Base-by-base conservation (phyloP, 495 filamentous ascomycete species). In the Echria macrotheca region DNA sequence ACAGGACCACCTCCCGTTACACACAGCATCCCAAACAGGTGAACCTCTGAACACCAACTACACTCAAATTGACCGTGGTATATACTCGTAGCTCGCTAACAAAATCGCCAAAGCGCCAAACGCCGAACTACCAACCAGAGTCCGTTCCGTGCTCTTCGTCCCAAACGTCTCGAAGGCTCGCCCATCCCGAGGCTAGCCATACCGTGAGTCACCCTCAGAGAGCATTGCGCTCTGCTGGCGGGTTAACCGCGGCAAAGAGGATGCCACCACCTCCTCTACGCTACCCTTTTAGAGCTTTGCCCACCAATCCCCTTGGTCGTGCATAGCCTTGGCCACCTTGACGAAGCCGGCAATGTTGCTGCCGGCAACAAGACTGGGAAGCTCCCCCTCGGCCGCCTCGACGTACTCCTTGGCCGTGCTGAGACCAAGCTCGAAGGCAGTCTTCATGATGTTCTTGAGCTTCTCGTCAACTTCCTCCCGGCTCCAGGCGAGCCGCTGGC, bases 241-340 rank as follows among this genome's bases (percentile, higher is more conserved):
- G 35, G 35, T 18, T 24, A 41, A 23, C 18, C 42, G 24, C 42
- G 14, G 23, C 42, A 17, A n/a, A n/a, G n/a, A n/a, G n/a, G n/a
- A n/a, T n/a, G n/a, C n/a, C n/a, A n/a, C n/a, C n/a, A n/a, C n/a
- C n/a, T n/a, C n/a, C n/a, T n/a, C n/a, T n/a, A 12, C 15, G n/a
- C 17, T 9, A 24, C 39, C 3, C 21, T 14, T 29, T 62, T 56
- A 63, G n/a, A 43, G 35, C 58, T 50, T 62, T 39, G 44, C 44
- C 90, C 90, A 98, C 91, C 91, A 98, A 73, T 97, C 91, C 62
- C 93, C 93, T 67, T 96, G 91, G 65, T 93, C 89, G 63, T 85
- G 78, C 91, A 96, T 97, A 60, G 93, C 91, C 56, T 80, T 80
- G 32, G 84, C 93, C 38, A 96, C 93, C 83, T 97, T 98, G 65